Conservation (phyloP, 352 stramenopile species). For the Blastocystis sp. region DNA sequence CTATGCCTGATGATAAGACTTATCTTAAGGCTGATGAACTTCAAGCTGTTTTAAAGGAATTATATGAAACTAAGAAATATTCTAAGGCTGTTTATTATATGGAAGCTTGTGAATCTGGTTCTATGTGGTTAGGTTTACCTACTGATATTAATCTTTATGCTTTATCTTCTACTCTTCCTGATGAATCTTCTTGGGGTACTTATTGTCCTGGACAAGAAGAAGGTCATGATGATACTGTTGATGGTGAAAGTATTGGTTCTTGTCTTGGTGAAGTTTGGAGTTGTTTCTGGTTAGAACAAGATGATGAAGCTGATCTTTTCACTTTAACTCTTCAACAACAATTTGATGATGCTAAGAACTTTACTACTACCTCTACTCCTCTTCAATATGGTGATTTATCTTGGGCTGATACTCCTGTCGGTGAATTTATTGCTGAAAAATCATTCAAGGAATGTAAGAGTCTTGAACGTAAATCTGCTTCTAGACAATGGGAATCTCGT, state of each 20-base stretch:
- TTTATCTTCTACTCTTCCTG: slow-evolving; percentile 58
- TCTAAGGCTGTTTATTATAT: slow-evolving; percentile 44
- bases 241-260: slow-evolving; percentile 53
- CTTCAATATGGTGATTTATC: slow-evolving; percentile 40
- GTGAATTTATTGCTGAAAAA: no score
- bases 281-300: slow-evolving; percentile 38
- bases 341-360: slow-evolving; percentile 39
- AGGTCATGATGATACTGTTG: slow-evolving; percentile 47
- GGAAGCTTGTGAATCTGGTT: slow-evolving; percentile 67
- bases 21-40: slow-evolving; percentile 51
- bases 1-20: slow-evolving; percentile 58
- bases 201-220: slow-evolving; percentile 52
- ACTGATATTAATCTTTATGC: slow-evolving; percentile 61
- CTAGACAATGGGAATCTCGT: slow-evolving; percentile 22
- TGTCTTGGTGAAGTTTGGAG: slow-evolving; percentile 47
- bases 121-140: slow-evolving; percentile 62
- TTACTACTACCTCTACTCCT: slow-evolving; percentile 39
- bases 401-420: slow-evolving; percentile 29
- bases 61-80: slow-evolving; percentile 60
- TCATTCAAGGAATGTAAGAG: no score
- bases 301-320: slow-evolving; percentile 26
- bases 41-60: slow-evolving; percentile 50
- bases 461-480: slow-evolving; percentile 8
- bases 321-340: slow-evolving; percentile 36
- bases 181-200: slow-evolving; percentile 61